Evolutionary conservation across 306 rosid species (phyloP), one percentile per base, ranked within the genome.

Genomic region (Medicago lupulina): DNA sequence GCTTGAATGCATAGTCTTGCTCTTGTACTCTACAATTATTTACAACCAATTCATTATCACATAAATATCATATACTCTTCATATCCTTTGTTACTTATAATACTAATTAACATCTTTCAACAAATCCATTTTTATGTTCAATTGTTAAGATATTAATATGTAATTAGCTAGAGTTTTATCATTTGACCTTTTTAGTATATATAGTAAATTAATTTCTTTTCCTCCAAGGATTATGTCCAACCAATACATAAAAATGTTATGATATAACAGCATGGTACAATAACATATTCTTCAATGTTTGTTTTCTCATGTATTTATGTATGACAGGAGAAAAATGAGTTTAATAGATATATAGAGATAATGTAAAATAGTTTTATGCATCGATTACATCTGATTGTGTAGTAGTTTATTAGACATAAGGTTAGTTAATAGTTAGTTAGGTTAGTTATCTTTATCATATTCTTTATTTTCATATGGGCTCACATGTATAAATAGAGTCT

Each of bases 1-100:
- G 93, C 95, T 1, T 82, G 70, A 63, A 94, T 86, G 80, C 89
- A 88, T 39, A 90, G 67, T 73, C 92, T 86, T 5, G 90, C 96
- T 54, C 77, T 74, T 14, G 85, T 11, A 68, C 88, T 83, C 98
- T 94, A 76, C 88, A 78, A 41, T 31, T 28, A 83, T 66, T 71
- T 17, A 17, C 67, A 71, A 19, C 40, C 39, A 41, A 75, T 66
- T 39, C 50, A 83, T 63, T 4, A 28, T 53, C 50, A 28, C 67
- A 15, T 8, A 80, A 4, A 55, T 55, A 55, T 18, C 13, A 53
- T 17, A 53, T 1, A 16, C 28, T 17, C 59, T 53, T 0, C 12
- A 53, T 8, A 17, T 51, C 16, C 19, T 17, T n/a, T 7, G 21
- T 21, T 53, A 8, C 59, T 53, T 31, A 0, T 31, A 31, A 31